A percentile compares a stretch with the other conserved stretches of the same genome.
Evolutionary conservation across 352 stramenopile genomes (phyloP).

Genomic region (Phytophthora tentaculata): DNA sequence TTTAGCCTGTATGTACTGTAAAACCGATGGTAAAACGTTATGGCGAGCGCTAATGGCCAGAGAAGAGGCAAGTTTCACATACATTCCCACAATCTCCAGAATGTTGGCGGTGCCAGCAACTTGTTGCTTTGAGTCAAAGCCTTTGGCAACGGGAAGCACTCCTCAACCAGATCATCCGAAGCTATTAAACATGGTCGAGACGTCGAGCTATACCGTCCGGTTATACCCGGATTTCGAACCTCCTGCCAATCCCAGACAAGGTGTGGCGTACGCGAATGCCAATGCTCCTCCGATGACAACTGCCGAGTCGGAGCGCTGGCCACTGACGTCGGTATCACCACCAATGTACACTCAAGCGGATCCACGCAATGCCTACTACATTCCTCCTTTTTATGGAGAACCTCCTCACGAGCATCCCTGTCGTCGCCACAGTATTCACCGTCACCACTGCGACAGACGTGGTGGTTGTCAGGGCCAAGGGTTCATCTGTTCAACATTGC

Average conservation of each 20-base stretch:
- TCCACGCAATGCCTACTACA: slow-evolving; percentile 36
- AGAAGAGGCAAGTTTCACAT: slow-evolving; percentile 21
- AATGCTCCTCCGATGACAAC: slow-evolving; percentile 24
- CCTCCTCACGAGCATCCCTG: slow-evolving; percentile 18
- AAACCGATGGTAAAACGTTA: not conserved
- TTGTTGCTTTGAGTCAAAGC: too few species aligned
- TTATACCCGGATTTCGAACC: slow-evolving; percentile 31
- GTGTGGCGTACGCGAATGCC: not conserved
- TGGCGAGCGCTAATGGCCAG: not conserved
- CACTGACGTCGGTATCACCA: slow-evolving; percentile 15
- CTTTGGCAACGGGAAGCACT: too few species aligned
- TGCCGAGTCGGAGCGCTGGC: slow-evolving; percentile 29
- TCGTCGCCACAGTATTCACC: slow-evolving; percentile 32
- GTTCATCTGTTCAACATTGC: slow-evolving; percentile 52
- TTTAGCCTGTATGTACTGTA: too few species aligned
- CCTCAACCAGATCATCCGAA: slow-evolving; percentile 9
- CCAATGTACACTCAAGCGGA: slow-evolving; percentile 19
- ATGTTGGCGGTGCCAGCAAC: slow-evolving; percentile 17
- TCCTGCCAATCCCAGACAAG: slow-evolving; percentile 18
- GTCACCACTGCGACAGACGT: slow-evolving; percentile 15
- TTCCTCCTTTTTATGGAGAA: slow-evolving; percentile 33
- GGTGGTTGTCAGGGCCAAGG: slow-evolving; percentile 14
- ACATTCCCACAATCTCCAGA: slow-evolving; percentile 12
- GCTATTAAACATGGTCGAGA: slow-evolving; percentile 23
- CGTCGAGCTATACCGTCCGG: slow-evolving; percentile 10